Evolutionary conservation across 2,329 filamentous ascomycete species (phyloP), one percentile per base, ranked within the genome.

Genomic region (Alternaria angustiovoidea): DNA sequence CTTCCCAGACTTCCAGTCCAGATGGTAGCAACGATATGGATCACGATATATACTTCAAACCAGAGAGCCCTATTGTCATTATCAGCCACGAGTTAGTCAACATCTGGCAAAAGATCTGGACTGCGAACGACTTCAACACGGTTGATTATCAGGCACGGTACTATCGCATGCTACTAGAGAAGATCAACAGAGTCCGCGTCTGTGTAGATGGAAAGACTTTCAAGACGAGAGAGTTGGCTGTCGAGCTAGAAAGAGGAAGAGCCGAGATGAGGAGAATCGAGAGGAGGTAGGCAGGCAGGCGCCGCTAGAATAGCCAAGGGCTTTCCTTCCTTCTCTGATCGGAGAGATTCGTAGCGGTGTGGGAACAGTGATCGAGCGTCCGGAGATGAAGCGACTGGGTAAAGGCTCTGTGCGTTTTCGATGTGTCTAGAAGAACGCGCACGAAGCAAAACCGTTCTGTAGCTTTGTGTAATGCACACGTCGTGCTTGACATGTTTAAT

Each of bases 101-200:
- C 39, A 70, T 78, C 24, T 78, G 75, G 75, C 68, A 72, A 32
- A 71, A 66, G 44, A 71, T 78, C 3, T 78, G 76, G 76, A 55
- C 64, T 26, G 70, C 65, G 4, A 69, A 71, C n/a, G 68, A 70
- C 14, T 68, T 63, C 46, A 72, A 71, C 14, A 48, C 52, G 20
- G 38, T 47, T 7, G 57, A 59, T 5, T 32, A 51, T n/a, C 47
- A 49, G 48, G 70, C 70, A 16, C 52, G 56, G 7, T 57, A 70
- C 16, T 76, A 76, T 39, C 65, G 65, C 18, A 51, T 62, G 0
- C 47, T 78, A 41, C 60, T 78, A 3, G 69, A 75, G 54, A 66
- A 65, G 51, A 75, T 78, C 49, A 65, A 65, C 48, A 64, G 59
- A 52, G 75, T 78, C 9, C 59, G 67, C 34, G 60, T 78, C n/a